Evolutionary conservation across 345 rosid species (phyloP).

Genomic region (Pistacia vera): DNA sequence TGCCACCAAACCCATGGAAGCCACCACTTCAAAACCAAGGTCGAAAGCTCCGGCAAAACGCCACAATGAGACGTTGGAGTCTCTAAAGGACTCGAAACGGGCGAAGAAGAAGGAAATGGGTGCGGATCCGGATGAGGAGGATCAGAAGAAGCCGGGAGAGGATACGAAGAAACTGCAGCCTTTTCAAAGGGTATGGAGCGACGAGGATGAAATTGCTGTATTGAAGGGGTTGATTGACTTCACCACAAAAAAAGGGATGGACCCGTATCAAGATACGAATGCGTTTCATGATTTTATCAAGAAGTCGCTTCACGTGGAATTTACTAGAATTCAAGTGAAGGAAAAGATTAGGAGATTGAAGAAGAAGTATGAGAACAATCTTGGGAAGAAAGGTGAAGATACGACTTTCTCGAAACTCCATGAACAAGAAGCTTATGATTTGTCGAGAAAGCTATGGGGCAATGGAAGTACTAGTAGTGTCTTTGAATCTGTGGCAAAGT

Average conservation of each 20-base stretch:
- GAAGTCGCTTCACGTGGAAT: constrained; percentile 39
- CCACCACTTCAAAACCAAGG: constrained; percentile 11
- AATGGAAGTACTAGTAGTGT: constrained; percentile 16
- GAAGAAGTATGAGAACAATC: constrained; percentile 36
- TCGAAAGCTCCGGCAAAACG: constrained; percentile 26
- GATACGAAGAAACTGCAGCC: constrained; percentile 37
- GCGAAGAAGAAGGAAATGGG: constrained; percentile 28
- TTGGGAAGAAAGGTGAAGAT: constrained; percentile 30
- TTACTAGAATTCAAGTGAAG: constrained; percentile 35
- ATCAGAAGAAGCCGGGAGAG: constrained; percentile 36
- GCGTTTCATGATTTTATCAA: constrained; percentile 44
- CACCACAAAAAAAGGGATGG: constrained; percentile 30
- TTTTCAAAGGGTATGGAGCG: constrained; percentile 53
- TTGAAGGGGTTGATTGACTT: constrained; percentile 46
- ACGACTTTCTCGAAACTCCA: constrained; percentile 26
- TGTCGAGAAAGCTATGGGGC: constrained; percentile 47
- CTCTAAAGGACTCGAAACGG: constrained; percentile 24
- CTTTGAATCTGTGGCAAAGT: constrained; percentile 18
- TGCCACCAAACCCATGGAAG: constrained; percentile 30
- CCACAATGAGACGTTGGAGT: constrained; percentile 11
- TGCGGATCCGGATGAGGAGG: constrained; percentile 2
- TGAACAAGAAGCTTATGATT: constrained; percentile 34
- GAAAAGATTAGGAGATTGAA: constrained; percentile 46
- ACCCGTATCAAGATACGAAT: constrained; percentile 38
- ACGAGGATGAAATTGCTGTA: constrained; percentile 49